These are phyloP conservation scores for Geotrichum australiense DNA, from an alignment of 1,139 yeast genomes.

Conservation along the genomic window DNA sequence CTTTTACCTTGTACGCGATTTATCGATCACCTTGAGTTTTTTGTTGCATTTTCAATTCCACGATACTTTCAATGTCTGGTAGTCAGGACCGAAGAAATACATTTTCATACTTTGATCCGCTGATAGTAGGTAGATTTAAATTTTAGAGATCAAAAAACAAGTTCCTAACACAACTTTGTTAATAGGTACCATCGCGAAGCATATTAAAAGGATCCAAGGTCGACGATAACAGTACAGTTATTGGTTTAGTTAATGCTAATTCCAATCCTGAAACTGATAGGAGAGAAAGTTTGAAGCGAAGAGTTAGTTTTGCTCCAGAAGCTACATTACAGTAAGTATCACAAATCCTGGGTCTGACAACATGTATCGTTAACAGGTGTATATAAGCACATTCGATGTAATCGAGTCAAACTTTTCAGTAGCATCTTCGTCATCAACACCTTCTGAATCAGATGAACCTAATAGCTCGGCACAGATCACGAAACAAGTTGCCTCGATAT, in stretches of 20 bases:
- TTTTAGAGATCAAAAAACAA: no score
- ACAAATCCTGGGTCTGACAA: not conserved
- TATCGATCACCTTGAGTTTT: no score
- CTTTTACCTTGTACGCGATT: no score
- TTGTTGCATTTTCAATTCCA: no score
- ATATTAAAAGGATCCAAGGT: constrained; percentile 21
- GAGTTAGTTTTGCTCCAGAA: constrained; percentile 48
- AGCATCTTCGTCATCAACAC: not conserved
- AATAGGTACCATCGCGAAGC: constrained; percentile 22
- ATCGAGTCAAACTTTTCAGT: not conserved
- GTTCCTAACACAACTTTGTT: no score
- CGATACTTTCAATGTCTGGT: no score
- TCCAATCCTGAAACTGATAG: not conserved
- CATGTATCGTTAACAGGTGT: not conserved
- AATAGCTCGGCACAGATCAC: constrained; percentile 1
- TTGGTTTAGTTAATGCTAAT: constrained; percentile 24
- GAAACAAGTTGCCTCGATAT: constrained; percentile 14
- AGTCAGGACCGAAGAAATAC: no score
- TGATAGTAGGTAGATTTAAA: no score
- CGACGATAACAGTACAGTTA: constrained; percentile 26
- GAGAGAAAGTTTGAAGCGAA: constrained; percentile 25
- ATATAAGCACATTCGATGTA: not conserved
- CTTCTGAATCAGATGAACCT: constrained; percentile 5
- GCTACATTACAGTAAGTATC: constrained; percentile 39
- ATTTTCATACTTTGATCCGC: no score